These are phyloP conservation scores for Parascedosporium putredinis DNA, from an alignment of 2,329 filamentous ascomycete species.

Conservation along the genomic window DNA sequence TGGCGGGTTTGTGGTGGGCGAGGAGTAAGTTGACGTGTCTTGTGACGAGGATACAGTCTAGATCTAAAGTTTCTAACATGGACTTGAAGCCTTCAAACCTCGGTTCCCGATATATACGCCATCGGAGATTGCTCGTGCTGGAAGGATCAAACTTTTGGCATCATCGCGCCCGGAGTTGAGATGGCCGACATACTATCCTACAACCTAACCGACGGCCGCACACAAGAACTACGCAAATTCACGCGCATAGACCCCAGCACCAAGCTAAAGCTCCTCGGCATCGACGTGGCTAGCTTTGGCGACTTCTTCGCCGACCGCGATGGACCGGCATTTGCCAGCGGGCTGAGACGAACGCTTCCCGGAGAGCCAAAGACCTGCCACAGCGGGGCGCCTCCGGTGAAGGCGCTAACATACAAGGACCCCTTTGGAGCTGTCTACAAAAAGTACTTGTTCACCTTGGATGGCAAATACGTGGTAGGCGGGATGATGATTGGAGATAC, in stretches of 20 bases:
- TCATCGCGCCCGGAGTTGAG: slow-evolving; percentile 82
- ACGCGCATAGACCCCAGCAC: slow-evolving; percentile 81
- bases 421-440: slow-evolving; percentile 86
- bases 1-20: slow-evolving; percentile 64
- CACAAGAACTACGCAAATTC: slow-evolving; percentile 50
- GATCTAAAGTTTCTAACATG: background rate
- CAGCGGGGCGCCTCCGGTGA: slow-evolving; percentile 45
- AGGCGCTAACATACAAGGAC: slow-evolving; percentile 79
- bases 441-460: slow-evolving; percentile 82
- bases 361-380: background rate
- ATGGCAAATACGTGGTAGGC: slow-evolving; percentile 84
- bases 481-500: slow-evolving; percentile 97
- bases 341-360: slow-evolving; percentile 6
- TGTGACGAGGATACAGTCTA: background rate
- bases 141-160: slow-evolving; percentile 75
- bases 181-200: slow-evolving; percentile 89
- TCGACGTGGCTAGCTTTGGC: slow-evolving; percentile 86
- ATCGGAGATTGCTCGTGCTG: slow-evolving; percentile 88
- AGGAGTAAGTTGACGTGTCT: too few relatives aligned
- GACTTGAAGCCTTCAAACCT: slow-evolving; percentile 48
- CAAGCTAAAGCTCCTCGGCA: slow-evolving; percentile 79
- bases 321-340: slow-evolving; percentile 64
- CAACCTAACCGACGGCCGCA: slow-evolving; percentile 76
- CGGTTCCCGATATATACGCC: slow-evolving; percentile 63
- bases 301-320: slow-evolving; percentile 89